phyloP scores from a whole-genome alignment of 2,329 filamentous ascomycete species.

The Colletotrichum coccodes region DNA sequence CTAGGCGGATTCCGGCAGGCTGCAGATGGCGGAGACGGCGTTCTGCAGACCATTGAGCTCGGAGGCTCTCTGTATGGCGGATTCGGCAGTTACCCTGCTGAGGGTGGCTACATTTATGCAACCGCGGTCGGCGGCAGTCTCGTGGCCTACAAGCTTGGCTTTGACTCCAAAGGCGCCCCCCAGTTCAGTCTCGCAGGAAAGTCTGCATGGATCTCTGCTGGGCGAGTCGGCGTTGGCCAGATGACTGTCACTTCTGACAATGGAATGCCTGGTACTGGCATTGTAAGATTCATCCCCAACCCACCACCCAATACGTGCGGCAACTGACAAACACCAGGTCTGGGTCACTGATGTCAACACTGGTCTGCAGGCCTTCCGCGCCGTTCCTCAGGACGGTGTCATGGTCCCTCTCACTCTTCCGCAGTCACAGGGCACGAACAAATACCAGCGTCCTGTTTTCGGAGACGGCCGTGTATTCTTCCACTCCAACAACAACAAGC shows the following conservation, averaged over 20 bases:
- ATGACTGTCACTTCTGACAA: slow-evolving; percentile 50
- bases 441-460: slow-evolving; percentile 52
- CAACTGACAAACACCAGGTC: slow-evolving; percentile 31
- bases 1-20: slow-evolving; percentile 53
- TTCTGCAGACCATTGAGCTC: slow-evolving; percentile 47
- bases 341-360: slow-evolving; percentile 51
- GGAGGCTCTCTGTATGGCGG: slow-evolving; percentile 47
- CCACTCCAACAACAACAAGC: slow-evolving; percentile 42
- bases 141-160: slow-evolving; percentile 32
- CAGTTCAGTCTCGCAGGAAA: slow-evolving; percentile 45
- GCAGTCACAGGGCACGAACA: slow-evolving; percentile 48
- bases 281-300: slow-evolving; percentile 32
- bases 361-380: slow-evolving; percentile 51
- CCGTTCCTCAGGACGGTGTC: slow-evolving; percentile 48
- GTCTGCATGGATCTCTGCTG: slow-evolving; percentile 38
- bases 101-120: slow-evolving; percentile 54
- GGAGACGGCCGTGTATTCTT: slow-evolving; percentile 50
- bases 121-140: slow-evolving; percentile 39
- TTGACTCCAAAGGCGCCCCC: slow-evolving; percentile 37
- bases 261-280: slow-evolving; percentile 46
- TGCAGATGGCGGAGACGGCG: slow-evolving; percentile 44
- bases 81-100: slow-evolving; percentile 50
- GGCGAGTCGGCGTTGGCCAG: slow-evolving; percentile 42
- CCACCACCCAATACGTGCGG: background rate
- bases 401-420: slow-evolving; percentile 47